Evolutionary conservation across 805 yeast species (phyloP).

Genomic region (Metschnikowia cerradonensis): DNA sequence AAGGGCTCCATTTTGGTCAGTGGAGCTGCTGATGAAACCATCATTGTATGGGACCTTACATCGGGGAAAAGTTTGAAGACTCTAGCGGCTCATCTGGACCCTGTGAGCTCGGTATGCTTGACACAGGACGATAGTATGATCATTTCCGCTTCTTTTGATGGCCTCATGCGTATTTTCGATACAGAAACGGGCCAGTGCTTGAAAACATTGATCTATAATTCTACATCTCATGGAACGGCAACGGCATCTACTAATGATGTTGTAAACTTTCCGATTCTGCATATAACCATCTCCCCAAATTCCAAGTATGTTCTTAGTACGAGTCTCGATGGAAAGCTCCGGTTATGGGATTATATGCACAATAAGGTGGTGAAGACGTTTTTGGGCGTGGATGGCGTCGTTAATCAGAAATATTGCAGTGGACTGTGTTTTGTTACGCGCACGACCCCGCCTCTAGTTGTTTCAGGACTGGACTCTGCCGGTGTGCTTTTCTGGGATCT

Average conservation of each 20-base stretch:
- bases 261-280: constrained; percentile 65
- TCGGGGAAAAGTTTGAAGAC: constrained; percentile 70
- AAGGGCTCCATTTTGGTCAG: constrained; percentile 77
- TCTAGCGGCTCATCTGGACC: constrained; percentile 88
- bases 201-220: constrained; percentile 79
- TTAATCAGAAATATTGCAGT: constrained; percentile 52
- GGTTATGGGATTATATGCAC: constrained; percentile 84
- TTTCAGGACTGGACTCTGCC: constrained; percentile 59
- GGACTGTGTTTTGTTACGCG: constrained; percentile 47
- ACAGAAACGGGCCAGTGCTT: constrained; percentile 86
- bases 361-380: constrained; percentile 78
- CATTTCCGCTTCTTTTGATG: constrained; percentile 86
- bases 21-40: constrained; percentile 87
- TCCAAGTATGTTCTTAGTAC: constrained; percentile 75
- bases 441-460: constrained; percentile 38
- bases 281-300: constrained; percentile 72
- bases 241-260: constrained; percentile 53
- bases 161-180: constrained; percentile 85
- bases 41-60: constrained; percentile 82
- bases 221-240: constrained; percentile 53
- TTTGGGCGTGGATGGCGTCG: constrained; percentile 24
- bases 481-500: constrained; percentile 63
- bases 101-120: constrained; percentile 72
- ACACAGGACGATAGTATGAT: constrained; percentile 78
- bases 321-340: constrained; percentile 71